phyloP scores from a whole-genome alignment of 495 filamentous ascomycete genomes.

The Symbiotaphrina buchneri region DNA sequence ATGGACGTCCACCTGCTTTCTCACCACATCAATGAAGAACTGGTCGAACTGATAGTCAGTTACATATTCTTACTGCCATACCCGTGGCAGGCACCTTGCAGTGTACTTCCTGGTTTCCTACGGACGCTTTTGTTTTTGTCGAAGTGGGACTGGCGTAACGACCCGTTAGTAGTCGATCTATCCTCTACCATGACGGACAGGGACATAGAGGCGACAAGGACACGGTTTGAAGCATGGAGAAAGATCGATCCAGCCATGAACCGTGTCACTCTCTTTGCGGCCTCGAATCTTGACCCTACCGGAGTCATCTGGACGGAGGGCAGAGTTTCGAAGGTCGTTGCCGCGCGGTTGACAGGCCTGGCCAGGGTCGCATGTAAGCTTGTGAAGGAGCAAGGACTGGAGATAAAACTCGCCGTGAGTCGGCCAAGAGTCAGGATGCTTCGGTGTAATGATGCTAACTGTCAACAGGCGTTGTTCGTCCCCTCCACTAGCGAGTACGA shows the following conservation, averaged over 20 bases:
- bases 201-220: constrained; percentile 36
- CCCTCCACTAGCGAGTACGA: constrained; percentile 55
- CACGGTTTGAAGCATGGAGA: constrained; percentile 56
- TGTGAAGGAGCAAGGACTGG: constrained; percentile 28
- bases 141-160: constrained; percentile 75
- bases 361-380: constrained; percentile 46
- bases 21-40: constrained; percentile 49
- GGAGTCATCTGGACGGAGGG: constrained; percentile 63
- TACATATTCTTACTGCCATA: constrained; percentile 61
- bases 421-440: background rate
- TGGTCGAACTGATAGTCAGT: constrained; percentile 60
- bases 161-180: constrained; percentile 62
- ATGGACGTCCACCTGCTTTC: constrained; percentile 64
- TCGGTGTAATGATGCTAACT: background rate
- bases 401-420: constrained; percentile 21
- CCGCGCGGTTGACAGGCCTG: constrained; percentile 58
- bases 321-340: constrained; percentile 59
- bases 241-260: constrained; percentile 79
- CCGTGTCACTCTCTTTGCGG: constrained; percentile 57
- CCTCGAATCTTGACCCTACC: constrained; percentile 51
- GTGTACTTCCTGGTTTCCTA: constrained; percentile 59
- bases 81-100: constrained; percentile 60
- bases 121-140: constrained; percentile 56
- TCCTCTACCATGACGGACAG: constrained; percentile 25
- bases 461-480: constrained; percentile 34